These are phyloP conservation scores for Aurinia saxatilis DNA, from an alignment of 345 rosid species.

Conservation along the genomic window DNA sequence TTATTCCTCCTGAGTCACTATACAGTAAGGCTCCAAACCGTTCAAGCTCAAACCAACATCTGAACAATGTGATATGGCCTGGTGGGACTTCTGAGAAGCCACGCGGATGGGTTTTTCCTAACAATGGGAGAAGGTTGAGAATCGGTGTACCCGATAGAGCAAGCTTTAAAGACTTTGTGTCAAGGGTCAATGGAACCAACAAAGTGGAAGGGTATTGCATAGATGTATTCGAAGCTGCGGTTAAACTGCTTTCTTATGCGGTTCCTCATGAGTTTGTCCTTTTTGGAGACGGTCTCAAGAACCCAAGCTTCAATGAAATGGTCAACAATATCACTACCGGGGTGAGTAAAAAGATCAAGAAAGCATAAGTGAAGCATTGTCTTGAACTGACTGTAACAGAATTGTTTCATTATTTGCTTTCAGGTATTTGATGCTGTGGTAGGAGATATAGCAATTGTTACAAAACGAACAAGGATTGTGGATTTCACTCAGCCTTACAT, in stretches of 20 bases:
- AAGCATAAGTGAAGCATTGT: background rate
- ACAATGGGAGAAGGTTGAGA: conserved; percentile 65
- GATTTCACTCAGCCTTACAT: conserved; percentile 89
- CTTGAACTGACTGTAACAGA: background rate
- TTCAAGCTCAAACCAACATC: conserved; percentile 64
- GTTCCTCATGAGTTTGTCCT: conserved; percentile 66
- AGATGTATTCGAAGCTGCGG: conserved; percentile 73
- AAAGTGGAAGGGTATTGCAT: conserved; percentile 65
- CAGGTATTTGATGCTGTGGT: conserved; percentile 79
- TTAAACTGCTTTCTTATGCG: conserved; percentile 60
- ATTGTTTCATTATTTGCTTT: conserved; percentile 9
- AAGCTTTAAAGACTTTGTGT: conserved; percentile 49
- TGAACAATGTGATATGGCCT: conserved; percentile 73
- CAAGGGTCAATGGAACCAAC: conserved; percentile 41
- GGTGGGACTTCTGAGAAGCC: conserved; percentile 56
- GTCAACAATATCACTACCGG: conserved; percentile 47
- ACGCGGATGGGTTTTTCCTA: conserved; percentile 91
- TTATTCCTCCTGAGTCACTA: conserved; percentile 65
- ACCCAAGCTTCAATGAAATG: conserved; percentile 64
- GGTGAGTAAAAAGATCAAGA: conserved; percentile 44
- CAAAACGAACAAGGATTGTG: conserved; percentile 57
- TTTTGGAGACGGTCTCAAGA: conserved; percentile 73
- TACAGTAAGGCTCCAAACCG: conserved; percentile 53
- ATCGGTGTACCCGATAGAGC: conserved; percentile 75
- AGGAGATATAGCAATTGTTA: conserved; percentile 75